Evolutionary conservation across 78 protist genomes (phyloP), one percentile per base, ranked within the genome.

Genomic region (Chrysochromulina parva): DNA sequence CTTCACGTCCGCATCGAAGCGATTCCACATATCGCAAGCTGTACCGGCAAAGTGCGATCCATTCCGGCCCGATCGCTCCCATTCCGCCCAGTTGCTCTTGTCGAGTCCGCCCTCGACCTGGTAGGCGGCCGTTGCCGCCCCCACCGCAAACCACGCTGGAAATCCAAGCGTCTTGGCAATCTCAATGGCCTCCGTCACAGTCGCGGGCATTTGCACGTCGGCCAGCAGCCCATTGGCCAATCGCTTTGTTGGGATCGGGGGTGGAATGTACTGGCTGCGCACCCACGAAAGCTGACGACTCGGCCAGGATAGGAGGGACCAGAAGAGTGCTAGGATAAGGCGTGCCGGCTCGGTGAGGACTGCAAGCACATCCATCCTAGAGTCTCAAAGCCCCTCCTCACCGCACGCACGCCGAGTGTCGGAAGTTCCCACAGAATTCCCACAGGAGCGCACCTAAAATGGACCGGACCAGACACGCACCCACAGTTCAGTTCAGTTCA

Each of bases 101-200:
- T 73, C 85, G 13, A 47, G 52, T 2, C 24, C 22, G n/a, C 91
- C 91, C 59, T 89, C 91, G 55, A 86, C 48, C 58, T 89, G 91
- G n/a, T 89, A 66, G 52, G 90, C 78, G 9, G 90, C 69, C 54
- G 91, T 89, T 13, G 91, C 91, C 3, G 91, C 9, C 14, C 91
- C 91, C 60, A 89, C 84, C 19, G 19, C 7, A 47, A 89, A 89
- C 19, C 19, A 5, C 19, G 3, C 3, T 14, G 71, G 71, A 19
- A 71, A 71, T 0, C 4, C 11, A 13, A 71, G 80, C 54, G 47
- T 9, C 71, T 4, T 14, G 10, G 71, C 71, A 10, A 10, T 65
- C 47, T 6, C 19, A 6, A 65, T 22, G 19, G 71, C 71, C 71
- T 65, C 71, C 47, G 10, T 22, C n/a, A 4, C 71, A 9, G 71